These are phyloP conservation scores for Dioscorea cayenensis DNA, from an alignment of 116 monocot genomes.

Conservation along the genomic window DNA sequence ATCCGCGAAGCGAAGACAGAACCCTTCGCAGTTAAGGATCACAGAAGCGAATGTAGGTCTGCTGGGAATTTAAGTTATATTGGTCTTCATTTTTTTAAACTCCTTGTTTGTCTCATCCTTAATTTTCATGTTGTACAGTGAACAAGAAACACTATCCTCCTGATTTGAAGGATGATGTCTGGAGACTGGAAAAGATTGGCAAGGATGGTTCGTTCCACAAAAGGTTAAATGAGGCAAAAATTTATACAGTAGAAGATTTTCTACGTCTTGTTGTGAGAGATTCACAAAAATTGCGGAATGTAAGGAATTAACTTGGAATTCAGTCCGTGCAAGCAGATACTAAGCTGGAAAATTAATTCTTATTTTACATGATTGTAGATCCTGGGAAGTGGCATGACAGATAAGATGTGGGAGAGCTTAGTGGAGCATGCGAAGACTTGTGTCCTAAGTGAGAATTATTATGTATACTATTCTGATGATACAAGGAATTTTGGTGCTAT, in stretches of 20 bases:
- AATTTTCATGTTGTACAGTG: conserved; percentile 30
- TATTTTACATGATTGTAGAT: conserved; percentile 37
- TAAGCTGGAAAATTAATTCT: neutral
- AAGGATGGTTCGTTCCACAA: conserved; percentile 94
- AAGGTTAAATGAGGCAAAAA: conserved; percentile 55
- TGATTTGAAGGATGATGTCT: conserved; percentile 80
- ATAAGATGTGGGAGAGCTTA: conserved; percentile 97
- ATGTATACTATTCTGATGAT: conserved; percentile 77
- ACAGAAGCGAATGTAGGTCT: conserved; percentile 71
- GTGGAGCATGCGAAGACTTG: conserved; percentile 97
- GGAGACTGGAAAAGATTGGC: conserved; percentile 98
- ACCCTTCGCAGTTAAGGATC: conserved; percentile 76
- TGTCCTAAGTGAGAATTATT: conserved; percentile 76
- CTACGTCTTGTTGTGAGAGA: conserved; percentile 67
- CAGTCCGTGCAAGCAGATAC: neutral
- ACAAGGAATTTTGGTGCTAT: conserved; percentile 64
- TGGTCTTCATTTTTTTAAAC: neutral
- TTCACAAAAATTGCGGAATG: conserved; percentile 57
- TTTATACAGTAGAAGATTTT: conserved; percentile 77
- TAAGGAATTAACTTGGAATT: conserved; percentile 19
- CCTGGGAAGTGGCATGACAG: conserved; percentile 96
- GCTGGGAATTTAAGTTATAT: neutral
- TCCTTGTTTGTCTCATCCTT: neutral
- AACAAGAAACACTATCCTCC: conserved; percentile 97
- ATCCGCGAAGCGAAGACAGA: conserved; percentile 73